A percentile compares a stretch with the other conserved stretches of the same genome.
phyloP scores from a whole-genome alignment of 225 moss, liverwort and hornwort genomes.

The Asterella californica region DNA sequence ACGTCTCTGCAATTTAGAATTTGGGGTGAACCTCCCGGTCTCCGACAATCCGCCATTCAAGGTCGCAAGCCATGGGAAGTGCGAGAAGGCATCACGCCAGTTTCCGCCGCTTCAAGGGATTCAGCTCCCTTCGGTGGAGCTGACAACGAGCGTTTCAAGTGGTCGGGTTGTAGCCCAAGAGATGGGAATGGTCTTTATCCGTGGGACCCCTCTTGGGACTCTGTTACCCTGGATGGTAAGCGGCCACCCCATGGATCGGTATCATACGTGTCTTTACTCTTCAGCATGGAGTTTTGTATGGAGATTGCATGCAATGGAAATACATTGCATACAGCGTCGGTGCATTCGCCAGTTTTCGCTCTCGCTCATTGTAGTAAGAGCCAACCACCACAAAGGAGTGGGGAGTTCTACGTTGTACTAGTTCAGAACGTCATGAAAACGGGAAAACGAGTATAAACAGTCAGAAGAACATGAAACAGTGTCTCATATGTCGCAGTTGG shows the following conservation, averaged over 20 bases:
- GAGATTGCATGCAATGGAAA: neutral
- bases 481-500: neutral
- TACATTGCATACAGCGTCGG: too few species aligned
- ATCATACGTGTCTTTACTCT: neutral
- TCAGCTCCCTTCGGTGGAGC: constrained; percentile 26
- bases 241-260: neutral
- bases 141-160: constrained; percentile 24
- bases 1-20: neutral
- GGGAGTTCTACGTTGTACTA: neutral
- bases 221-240: constrained; percentile 44
- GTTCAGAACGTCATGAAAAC: neutral
- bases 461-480: neutral
- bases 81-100: constrained; percentile 11
- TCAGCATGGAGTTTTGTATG: neutral
- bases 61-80: neutral
- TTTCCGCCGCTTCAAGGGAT: constrained; percentile 35
- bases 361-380: too few species aligned
- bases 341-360: too few species aligned
- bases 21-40: neutral
- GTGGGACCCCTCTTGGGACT: constrained; percentile 90
- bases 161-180: constrained; percentile 44
- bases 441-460: too few species aligned
- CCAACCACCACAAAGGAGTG: too few species aligned
- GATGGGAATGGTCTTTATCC: constrained; percentile 89
- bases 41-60: constrained; percentile 2